Base-by-base conservation (phyloP, 805 yeast genomes). In the Brettanomyces nanus region DNA sequence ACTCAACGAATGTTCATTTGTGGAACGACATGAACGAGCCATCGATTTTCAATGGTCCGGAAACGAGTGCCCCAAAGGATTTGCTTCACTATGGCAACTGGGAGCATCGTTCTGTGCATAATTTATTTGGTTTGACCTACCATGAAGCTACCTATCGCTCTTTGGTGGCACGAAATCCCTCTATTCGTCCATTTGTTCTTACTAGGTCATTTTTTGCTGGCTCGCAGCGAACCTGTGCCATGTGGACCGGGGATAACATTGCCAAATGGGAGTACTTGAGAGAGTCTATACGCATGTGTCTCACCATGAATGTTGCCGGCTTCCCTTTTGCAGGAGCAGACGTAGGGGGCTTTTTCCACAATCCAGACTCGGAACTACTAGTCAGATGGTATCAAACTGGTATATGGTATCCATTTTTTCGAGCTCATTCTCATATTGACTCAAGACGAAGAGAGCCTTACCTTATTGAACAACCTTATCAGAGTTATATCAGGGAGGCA, bases 11-110 rank as follows among this genome's bases (percentile, higher is more conserved):
- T 52, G 58, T 86, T 33, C 80, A 80, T 51, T 63, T 92, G 15
- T 92, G 99, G 99, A 92, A 90, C 59, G 98, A 92, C 58, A 92
- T 92, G 99, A 85, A 84, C 60, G 99, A 92, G 61, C 97, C 97
- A 1, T 85, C 97, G 0, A 81, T 92, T 4, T 92, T 92, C 56
- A 75, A 80, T 48, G 98, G 97, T 2, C 95, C 97, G 1, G 98
- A 92, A 58, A 86, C 96, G 0, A 65, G 94, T 0, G 77, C 92
- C 17, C 95, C 94, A 25, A 82, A 82, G 49, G 95, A 87, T 58
- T 61, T 72, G 18, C 49, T 89, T 28, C 96, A 90, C 48, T 71
- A 65, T 53, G 95, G 86, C 3, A 73, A 77, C 14, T 79, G 80
- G 76, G 97, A 92, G 58, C 95, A 90, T 55, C 76, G 98, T 43